These are phyloP conservation scores for Colletotrichum filicis DNA, from an alignment of 2,329 filamentous ascomycete species.

Conservation along the genomic window DNA sequence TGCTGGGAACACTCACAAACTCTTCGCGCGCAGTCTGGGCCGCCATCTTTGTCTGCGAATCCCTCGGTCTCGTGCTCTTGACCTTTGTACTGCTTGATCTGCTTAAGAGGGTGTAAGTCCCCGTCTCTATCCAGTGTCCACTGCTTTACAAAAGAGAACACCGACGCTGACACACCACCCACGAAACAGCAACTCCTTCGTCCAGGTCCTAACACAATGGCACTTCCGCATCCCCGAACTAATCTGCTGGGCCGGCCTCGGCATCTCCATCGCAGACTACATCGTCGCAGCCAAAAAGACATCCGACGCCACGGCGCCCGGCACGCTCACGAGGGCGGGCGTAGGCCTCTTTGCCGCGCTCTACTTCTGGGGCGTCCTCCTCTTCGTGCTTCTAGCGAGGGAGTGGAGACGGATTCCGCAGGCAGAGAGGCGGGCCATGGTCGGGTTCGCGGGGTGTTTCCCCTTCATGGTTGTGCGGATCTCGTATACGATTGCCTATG, in stretches of 20 bases:
- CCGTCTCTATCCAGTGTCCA: fast-evolving
- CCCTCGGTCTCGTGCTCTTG: slow-evolving; percentile 35
- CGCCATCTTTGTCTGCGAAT: slow-evolving; percentile 37
- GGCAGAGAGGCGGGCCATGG: slow-evolving; percentile 22
- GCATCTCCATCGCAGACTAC: slow-evolving; percentile 37
- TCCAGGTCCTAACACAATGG: slow-evolving; percentile 22
- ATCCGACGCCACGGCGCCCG: slow-evolving; percentile 31
- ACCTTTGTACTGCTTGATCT: slow-evolving; percentile 31
- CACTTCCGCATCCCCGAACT: slow-evolving; percentile 36
- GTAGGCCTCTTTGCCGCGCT: slow-evolving; percentile 35
- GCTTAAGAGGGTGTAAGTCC: slow-evolving; percentile 34
- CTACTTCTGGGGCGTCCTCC: slow-evolving; percentile 34
- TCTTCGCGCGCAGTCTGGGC: slow-evolving; percentile 35
- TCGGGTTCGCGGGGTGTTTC: slow-evolving; percentile 28
- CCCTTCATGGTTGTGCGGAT: slow-evolving; percentile 34
- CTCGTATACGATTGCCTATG: slow-evolving; percentile 35
- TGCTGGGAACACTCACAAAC: slow-evolving; percentile 36
- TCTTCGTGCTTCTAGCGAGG: slow-evolving; percentile 24
- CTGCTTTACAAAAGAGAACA: background rate
- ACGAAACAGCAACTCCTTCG: slow-evolving; percentile 20
- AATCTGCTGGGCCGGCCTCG: slow-evolving; percentile 38
- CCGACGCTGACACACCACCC: background rate
- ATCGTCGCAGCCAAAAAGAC: slow-evolving; percentile 23
- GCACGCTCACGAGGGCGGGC: slow-evolving; percentile 32
- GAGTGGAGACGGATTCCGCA: slow-evolving; percentile 14